phyloP scores from a whole-genome alignment of 139 green algal species.

The Microglena sp. region DNA sequence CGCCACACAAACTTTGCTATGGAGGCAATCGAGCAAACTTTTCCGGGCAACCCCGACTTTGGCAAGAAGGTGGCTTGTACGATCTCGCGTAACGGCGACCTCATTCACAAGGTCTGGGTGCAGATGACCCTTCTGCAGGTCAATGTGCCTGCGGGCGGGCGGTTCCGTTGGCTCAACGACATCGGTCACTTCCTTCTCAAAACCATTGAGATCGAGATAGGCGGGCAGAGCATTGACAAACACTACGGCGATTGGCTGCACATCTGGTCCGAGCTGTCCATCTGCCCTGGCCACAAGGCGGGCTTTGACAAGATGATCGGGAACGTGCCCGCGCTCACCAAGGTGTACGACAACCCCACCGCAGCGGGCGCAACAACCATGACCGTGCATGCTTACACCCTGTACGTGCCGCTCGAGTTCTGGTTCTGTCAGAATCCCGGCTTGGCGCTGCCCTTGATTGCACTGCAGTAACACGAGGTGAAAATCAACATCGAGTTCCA shows the following conservation, averaged over 20 bases:
- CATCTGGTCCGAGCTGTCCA: conserved; percentile 18
- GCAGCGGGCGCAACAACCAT: background rate
- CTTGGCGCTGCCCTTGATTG: conserved; percentile 20
- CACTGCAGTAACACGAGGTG: conserved; percentile 21
- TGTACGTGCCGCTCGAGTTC: conserved; percentile 26
- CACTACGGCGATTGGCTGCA: conserved; percentile 18
- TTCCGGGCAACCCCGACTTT: conserved; percentile 10
- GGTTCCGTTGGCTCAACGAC: conserved; percentile 14
- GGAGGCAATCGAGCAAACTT: conserved; percentile 15
- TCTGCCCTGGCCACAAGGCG: background rate
- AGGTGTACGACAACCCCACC: background rate
- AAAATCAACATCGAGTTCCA: conserved; percentile 17
- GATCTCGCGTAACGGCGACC: conserved; percentile 15
- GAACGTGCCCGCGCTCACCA: conserved; percentile 13
- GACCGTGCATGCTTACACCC: background rate
- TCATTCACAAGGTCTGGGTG: conserved; percentile 5
- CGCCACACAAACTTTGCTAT: conserved; percentile 16
- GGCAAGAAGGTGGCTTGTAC: conserved; percentile 8
- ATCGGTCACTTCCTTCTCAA: conserved; percentile 16
- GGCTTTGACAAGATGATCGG: conserved; percentile 13
- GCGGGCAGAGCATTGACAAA: conserved; percentile 22
- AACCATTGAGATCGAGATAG: conserved; percentile 20
- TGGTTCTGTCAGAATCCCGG: conserved; percentile 15
- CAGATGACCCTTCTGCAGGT: conserved; percentile 7
- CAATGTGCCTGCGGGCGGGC: background rate